These are phyloP conservation scores for Teunomyces cretensis DNA, from an alignment of 805 yeast genomes.

Conservation along the genomic window DNA sequence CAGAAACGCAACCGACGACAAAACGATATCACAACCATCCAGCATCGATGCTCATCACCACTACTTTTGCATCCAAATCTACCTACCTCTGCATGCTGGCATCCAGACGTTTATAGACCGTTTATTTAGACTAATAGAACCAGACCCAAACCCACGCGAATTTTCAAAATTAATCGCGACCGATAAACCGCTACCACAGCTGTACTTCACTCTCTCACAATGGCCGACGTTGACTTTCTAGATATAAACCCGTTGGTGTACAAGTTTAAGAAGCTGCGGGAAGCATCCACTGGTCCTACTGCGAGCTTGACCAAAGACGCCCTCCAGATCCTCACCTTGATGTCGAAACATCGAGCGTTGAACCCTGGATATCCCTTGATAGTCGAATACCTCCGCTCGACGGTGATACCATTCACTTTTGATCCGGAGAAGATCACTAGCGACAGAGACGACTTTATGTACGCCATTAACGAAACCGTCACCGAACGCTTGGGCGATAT, in stretches of 20 bases:
- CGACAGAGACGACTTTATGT: conserved; percentile 1
- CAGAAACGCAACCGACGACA: background rate
- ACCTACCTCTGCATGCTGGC: background rate
- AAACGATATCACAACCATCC: too few species aligned
- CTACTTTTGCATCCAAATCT: background rate
- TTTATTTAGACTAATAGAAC: background rate
- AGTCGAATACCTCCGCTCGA: background rate
- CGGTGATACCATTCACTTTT: background rate
- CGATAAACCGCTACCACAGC: too few species aligned
- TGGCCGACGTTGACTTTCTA: conserved; percentile 3
- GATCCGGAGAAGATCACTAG: background rate
- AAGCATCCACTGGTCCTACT: background rate
- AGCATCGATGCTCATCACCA: background rate
- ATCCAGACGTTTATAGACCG: background rate
- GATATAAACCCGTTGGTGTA: conserved; percentile 5
- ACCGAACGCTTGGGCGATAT: background rate
- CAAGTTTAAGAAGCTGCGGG: background rate
- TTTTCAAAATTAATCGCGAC: background rate
- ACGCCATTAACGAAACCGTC: background rate
- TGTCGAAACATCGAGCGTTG: background rate
- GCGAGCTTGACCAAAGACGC: background rate
- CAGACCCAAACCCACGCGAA: background rate
- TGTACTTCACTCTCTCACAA: background rate
- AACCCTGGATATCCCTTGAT: background rate
- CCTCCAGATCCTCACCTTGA: background rate